Conservation (phyloP, 1,284 basidiomycete genomes). For the Volvariella surrecta region DNA sequence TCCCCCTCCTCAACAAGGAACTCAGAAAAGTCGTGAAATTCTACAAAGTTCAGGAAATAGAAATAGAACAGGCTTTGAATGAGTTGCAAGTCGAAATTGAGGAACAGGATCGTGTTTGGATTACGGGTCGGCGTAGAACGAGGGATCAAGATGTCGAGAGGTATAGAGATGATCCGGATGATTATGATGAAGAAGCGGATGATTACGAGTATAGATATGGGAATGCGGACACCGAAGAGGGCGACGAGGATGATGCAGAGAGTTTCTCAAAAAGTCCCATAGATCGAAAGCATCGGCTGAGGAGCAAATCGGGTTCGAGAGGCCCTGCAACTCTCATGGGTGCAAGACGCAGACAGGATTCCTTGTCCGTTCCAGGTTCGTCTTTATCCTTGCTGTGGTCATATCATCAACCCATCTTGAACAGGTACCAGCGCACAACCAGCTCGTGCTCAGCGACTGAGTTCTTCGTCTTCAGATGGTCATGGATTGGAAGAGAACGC, state of each 20-base stretch:
- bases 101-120: slow-evolving; percentile 10
- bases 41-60: slow-evolving; percentile 72
- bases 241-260: slow-evolving; percentile 58
- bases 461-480: no score
- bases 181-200: slow-evolving; percentile 22
- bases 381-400: no score
- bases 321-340: no score
- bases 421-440: no score
- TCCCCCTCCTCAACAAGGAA: slow-evolving; percentile 75
- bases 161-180: background rate
- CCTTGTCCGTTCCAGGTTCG: no score
- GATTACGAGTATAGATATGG: slow-evolving; percentile 51
- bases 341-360: no score
- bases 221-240: slow-evolving; percentile 59
- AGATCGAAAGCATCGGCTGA: background rate
- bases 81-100: slow-evolving; percentile 50
- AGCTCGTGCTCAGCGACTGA: no score
- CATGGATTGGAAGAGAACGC: no score
- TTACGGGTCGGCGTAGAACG: background rate
- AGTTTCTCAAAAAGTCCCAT: slow-evolving; percentile 24
- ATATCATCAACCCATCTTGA: no score
- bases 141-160: background rate
- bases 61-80: slow-evolving; percentile 63
- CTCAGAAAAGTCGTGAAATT: slow-evolving; percentile 78
- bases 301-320: background rate